phyloP scores from a whole-genome alignment of 2,329 filamentous ascomycete genomes.

The Colletotrichum trifolii region DNA sequence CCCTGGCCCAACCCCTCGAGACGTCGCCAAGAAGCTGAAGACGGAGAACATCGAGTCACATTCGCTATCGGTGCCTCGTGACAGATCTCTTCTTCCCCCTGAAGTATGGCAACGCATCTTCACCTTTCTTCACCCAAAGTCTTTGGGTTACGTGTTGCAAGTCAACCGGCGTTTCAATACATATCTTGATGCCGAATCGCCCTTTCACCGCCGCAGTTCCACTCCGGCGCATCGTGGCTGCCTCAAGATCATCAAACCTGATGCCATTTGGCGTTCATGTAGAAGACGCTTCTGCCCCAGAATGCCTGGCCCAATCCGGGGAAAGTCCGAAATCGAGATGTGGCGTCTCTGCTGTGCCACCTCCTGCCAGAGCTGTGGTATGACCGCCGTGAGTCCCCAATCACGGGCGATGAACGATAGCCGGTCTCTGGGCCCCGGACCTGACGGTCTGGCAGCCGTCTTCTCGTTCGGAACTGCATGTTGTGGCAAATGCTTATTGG shows the following conservation, averaged over 20 bases:
- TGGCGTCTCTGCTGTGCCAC: conserved; percentile 74
- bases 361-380: conserved; percentile 76
- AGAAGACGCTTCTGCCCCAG: conserved; percentile 72
- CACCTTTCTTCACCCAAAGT: conserved; percentile 70
- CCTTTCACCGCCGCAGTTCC: conserved; percentile 40
- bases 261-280: conserved; percentile 77
- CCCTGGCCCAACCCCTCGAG: background rate
- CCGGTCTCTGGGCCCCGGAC: conserved; percentile 72
- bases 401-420: conserved; percentile 48
- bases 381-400: conserved; percentile 42
- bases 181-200: conserved; percentile 64
- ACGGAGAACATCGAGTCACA: background rate
- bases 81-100: conserved; percentile 39
- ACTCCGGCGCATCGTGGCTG: conserved; percentile 42
- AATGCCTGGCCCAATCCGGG: conserved; percentile 75
- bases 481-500: conserved; percentile 74
- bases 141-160: conserved; percentile 72
- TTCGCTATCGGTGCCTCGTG: background rate
- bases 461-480: conserved; percentile 78
- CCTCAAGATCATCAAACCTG: conserved; percentile 59
- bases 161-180: conserved; percentile 75
- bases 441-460: conserved; percentile 69
- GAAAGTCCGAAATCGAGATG: conserved; percentile 78
- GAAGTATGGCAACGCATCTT: conserved; percentile 79
- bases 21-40: conserved; percentile 16